phyloP scores from a whole-genome alignment of 148 eudicot species.

The Gaultheria prostrata region DNA sequence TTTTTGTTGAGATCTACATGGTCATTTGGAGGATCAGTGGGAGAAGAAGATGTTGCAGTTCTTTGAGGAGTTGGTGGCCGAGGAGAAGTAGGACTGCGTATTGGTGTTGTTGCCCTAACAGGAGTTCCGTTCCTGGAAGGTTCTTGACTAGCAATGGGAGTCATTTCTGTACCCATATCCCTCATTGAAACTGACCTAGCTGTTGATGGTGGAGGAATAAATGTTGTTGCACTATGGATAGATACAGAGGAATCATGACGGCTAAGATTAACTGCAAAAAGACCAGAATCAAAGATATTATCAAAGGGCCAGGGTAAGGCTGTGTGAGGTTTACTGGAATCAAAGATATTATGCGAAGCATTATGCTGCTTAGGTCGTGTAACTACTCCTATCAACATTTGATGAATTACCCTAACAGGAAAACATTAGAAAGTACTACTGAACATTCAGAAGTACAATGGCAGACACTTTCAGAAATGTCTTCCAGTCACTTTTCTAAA shows the following conservation, averaged over 20 bases:
- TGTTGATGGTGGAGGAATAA: slow-evolving; percentile 45
- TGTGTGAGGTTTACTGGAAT: background rate
- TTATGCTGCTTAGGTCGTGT: background rate
- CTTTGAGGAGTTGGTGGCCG: slow-evolving; percentile 51
- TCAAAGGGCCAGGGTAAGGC: background rate
- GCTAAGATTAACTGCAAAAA: slow-evolving; percentile 48
- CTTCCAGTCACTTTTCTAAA: background rate
- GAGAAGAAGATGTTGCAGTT: slow-evolving; percentile 33
- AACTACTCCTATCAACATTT: background rate
- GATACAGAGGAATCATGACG: slow-evolving; percentile 39
- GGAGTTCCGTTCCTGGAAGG: slow-evolving; percentile 87
- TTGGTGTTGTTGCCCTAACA: slow-evolving; percentile 66
- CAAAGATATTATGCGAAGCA: background rate
- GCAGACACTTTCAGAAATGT: background rate
- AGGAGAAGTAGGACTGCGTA: slow-evolving; percentile 54
- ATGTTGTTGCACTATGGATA: slow-evolving; percentile 39
- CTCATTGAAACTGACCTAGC: slow-evolving; percentile 79
- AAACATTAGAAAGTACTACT: background rate
- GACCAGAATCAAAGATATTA: slow-evolving; percentile 14
- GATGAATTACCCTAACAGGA: background rate
- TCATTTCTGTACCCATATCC: slow-evolving; percentile 89
- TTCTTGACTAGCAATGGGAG: slow-evolving; percentile 78
- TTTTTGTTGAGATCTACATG: slow-evolving; percentile 22
- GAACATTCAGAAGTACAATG: background rate
- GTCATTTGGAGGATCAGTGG: slow-evolving; percentile 21